Conservation (phyloP, 345 rosid species). For the Citrus medica region DNA sequence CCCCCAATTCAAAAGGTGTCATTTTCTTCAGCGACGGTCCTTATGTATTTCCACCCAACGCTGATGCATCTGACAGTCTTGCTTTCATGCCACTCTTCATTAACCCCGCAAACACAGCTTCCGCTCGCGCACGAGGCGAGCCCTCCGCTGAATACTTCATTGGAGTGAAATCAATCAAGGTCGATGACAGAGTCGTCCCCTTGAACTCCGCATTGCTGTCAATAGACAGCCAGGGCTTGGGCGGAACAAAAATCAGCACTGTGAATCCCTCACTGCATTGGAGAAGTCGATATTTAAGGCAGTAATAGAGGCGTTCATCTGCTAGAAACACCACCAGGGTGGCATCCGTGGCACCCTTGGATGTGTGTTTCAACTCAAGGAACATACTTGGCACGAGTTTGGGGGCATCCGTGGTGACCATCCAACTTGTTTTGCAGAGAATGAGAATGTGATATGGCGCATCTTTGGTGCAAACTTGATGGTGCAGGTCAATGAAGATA, state of each 20-base stretch:
- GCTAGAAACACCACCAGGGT: conserved; percentile 49
- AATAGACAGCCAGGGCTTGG: conserved; percentile 37
- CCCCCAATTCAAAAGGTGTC: too few relatives aligned
- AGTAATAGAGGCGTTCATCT: conserved; percentile 39
- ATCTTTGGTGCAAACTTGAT: conserved; percentile 64
- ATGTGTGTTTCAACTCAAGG: conserved; percentile 46
- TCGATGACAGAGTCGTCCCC: conserved; percentile 30
- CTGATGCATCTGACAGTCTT: too few relatives aligned
- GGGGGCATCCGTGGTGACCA: conserved; percentile 53
- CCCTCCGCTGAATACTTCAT: conserved; percentile 27
- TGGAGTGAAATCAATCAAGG: conserved; percentile 41
- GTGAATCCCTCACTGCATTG: conserved; percentile 61
- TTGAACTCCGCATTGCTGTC: conserved; percentile 42
- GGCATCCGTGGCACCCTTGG: conserved; percentile 46
- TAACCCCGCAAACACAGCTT: too few relatives aligned
- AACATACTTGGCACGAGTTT: conserved; percentile 43
- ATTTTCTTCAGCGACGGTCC: too few relatives aligned
- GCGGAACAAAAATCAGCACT: conserved; percentile 78
- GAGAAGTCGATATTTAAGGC: conserved; percentile 50
- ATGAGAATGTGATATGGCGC: conserved; percentile 15
- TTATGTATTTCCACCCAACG: too few relatives aligned
- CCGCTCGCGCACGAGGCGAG: too few relatives aligned
- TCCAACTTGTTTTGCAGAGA: conserved; percentile 46
- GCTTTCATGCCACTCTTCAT: too few relatives aligned
- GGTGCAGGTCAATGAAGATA: conserved; percentile 41